Base-by-base conservation (phyloP, 345 rosid genomes). In the Litchi chinensis region DNA sequence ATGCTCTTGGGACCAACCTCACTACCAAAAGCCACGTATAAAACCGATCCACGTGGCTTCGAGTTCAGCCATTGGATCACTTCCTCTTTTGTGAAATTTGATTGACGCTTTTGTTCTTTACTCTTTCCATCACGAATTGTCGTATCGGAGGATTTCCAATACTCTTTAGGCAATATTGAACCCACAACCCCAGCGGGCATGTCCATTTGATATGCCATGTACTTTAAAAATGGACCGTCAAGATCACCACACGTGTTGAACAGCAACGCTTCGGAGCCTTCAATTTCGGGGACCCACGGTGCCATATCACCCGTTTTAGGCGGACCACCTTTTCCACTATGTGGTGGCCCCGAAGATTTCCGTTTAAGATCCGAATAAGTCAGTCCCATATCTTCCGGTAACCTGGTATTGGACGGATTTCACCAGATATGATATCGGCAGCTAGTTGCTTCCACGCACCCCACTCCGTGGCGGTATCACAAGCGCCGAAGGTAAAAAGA, bases 401-500 rank as follows among this genome's bases (percentile, higher is more conserved):
- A 79, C 88, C 89, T 2, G 88, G 88, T 22, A 87, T 69, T 48
- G 73, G 18, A 21, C 82, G 85, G 50, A 43, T 79, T 71, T 89
- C 86, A 13, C 85, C 86, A 0, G 89, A 82, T 50, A 65, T 69
- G 73, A 86, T 76, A 60, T 84, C 82, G 3, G 46, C 54, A 0
- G 84, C 82, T 10, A 71, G 69, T 40, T 80, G 82, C 75, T 82
- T 84, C 88, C 88, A 86, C 15, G 83, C 77, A 8, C 84, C 88
- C 76, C 77, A 80, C 80, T 89, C 88, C 77, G 87, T 68, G 26
- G 90, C 86, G 10, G 89, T 86, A 60, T 85, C 83, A 76, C 85
- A 81, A 0, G 90, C 88, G 19, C 89, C 87, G 40, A 88, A 89
- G 15, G 92, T 86, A 50, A 87, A 84, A 79, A 86, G 83, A 10